phyloP scores from a whole-genome alignment of 2,329 filamentous ascomycete genomes.

The Beauveria sp. region DNA sequence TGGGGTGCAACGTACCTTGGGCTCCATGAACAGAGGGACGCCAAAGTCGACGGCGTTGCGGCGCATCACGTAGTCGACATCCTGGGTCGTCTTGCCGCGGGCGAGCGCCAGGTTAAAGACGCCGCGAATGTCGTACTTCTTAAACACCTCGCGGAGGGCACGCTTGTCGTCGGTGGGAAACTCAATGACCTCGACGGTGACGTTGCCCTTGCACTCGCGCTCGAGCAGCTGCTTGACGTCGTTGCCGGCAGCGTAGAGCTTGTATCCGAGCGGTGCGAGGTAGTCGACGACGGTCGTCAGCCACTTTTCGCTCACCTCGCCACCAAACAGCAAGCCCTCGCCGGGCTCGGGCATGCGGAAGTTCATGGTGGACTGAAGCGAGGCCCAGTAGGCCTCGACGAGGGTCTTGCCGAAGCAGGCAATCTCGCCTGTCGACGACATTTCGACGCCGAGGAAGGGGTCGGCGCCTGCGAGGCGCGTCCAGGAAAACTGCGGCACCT shows the following conservation, averaged over 20 bases:
- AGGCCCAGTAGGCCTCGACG: conserved; percentile 95
- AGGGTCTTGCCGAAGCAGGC: conserved; percentile 97
- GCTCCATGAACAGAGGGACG: conserved; percentile 96
- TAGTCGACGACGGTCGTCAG: conserved; percentile 79
- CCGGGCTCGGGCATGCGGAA: conserved; percentile 93
- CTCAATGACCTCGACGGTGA: conserved; percentile 82
- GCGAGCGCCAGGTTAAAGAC: conserved; percentile 89
- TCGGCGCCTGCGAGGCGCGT: conserved; percentile 95
- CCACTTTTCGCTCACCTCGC: conserved; percentile 64
- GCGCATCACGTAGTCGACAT: conserved; percentile 98
- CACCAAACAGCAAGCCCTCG: conserved; percentile 91
- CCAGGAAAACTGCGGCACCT: conserved; percentile 99
- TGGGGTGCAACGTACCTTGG: conserved; percentile 59
- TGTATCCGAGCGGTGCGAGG: conserved; percentile 84
- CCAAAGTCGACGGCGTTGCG: conserved; percentile 98
- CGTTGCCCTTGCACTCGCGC: conserved; percentile 55
- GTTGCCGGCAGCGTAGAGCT: conserved; percentile 78
- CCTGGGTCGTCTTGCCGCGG: conserved; percentile 73
- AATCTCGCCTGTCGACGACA: conserved; percentile 95
- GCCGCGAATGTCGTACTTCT: conserved; percentile 93
- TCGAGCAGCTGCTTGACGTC: conserved; percentile 81
- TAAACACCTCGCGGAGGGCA: conserved; percentile 85
- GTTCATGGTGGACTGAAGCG: conserved; percentile 96
- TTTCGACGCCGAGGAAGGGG: conserved; percentile 95
- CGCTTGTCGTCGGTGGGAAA: conserved; percentile 97